These are phyloP conservation scores for Litsea cubeba DNA, from an alignment of 164 flowering plant species.

Conservation along the genomic window DNA sequence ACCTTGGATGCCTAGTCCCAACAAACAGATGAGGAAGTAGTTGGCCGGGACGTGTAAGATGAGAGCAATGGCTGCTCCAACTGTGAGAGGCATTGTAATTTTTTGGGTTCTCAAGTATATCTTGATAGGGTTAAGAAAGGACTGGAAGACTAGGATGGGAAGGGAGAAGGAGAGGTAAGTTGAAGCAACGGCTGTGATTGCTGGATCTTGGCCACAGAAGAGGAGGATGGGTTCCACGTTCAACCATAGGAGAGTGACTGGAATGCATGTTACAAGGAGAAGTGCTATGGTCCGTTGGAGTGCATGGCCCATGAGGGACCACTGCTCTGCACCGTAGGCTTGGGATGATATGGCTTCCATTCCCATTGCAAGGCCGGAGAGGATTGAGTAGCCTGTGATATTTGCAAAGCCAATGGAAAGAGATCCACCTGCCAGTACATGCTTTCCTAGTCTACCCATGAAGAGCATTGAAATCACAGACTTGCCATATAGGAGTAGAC, in stretches of 20 bases:
- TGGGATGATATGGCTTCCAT: constrained; percentile 64
- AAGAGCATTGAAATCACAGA: constrained; percentile 47
- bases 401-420: constrained; percentile 61
- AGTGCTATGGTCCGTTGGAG: constrained; percentile 41
- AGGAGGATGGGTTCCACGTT: constrained; percentile 38
- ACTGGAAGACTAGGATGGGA: constrained; percentile 46
- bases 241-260: constrained; percentile 54
- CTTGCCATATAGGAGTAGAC: constrained; percentile 43
- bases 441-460: constrained; percentile 53
- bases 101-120: constrained; percentile 46
- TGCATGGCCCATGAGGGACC: constrained; percentile 43
- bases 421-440: constrained; percentile 56
- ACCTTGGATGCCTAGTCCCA: constrained; percentile 41
- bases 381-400: constrained; percentile 62
- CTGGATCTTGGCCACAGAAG: constrained; percentile 39
- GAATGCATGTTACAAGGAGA: constrained; percentile 34
- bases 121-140: constrained; percentile 43
- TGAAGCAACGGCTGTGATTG: constrained; percentile 35
- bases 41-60: constrained; percentile 43
- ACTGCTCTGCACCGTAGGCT: constrained; percentile 54
- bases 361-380: constrained; percentile 61
- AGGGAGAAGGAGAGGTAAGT: constrained; percentile 42
- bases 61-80: constrained; percentile 30
- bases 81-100: constrained; percentile 39
- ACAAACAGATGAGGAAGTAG: constrained; percentile 28